Percentiles rank a stretch among this genome's conserved stretches.
These are phyloP conservation scores for Triangularia verruculosa DNA, from an alignment of 2,329 filamentous ascomycete species.

Conservation along the genomic window DNA sequence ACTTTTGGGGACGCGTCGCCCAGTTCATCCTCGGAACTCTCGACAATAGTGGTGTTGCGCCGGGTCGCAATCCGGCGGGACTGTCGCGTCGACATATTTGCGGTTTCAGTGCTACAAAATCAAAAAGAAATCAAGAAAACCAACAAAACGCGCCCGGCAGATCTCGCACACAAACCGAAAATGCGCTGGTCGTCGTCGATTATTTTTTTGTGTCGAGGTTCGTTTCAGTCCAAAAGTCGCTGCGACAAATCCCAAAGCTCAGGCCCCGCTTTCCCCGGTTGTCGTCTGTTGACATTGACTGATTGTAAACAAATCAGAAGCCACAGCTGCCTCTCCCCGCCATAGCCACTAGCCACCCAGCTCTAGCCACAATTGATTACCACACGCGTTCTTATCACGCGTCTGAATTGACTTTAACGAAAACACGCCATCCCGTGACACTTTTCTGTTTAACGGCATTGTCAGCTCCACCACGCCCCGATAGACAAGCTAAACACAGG, in stretches of 20 bases:
- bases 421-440: conserved; percentile 14
- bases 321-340: conserved; percentile 11
- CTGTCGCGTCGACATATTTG: conserved; percentile 40
- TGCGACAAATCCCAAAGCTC: conserved; percentile 3
- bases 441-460: background rate
- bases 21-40: conserved; percentile 77
- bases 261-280: conserved; percentile 15
- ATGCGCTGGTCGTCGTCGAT: background rate
- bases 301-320: conserved; percentile 28
- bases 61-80: conserved; percentile 50
- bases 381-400: background rate
- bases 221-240: conserved; percentile 5
- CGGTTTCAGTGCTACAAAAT: conserved; percentile 9
- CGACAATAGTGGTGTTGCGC: conserved; percentile 70
- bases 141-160: background rate
- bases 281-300: conserved; percentile 24
- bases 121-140: conserved; percentile 6
- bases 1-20: conserved; percentile 44
- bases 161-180: background rate
- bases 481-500: background rate
- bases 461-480: background rate
- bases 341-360: background rate
- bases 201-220: conserved; percentile 5
- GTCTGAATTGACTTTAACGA: background rate
- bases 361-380: background rate